These are phyloP conservation scores for Trametes sanguinea DNA, from an alignment of 768 basidiomycete species.

Conservation along the genomic window DNA sequence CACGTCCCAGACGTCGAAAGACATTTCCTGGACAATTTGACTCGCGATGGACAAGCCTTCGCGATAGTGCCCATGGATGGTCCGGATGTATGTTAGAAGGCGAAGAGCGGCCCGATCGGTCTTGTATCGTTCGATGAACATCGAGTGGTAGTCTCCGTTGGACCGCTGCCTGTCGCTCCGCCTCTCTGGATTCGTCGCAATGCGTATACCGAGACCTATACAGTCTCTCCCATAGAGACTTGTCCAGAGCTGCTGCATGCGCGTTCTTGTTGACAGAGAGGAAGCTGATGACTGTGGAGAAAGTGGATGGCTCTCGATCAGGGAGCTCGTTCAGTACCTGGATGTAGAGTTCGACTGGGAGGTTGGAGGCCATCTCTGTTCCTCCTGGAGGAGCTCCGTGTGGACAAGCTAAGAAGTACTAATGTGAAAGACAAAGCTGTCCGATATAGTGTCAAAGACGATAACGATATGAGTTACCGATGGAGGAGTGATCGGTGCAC, in stretches of 20 bases:
- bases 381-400: no score
- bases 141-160: conserved; percentile 2
- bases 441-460: no score
- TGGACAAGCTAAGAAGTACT: no score
- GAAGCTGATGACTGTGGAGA: conserved; percentile 44
- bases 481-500: no score
- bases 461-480: no score
- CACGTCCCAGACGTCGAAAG: conserved; percentile 57
- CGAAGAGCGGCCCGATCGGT: not conserved
- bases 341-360: conserved; percentile 40
- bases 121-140: conserved; percentile 17
- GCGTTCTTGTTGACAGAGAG: conserved; percentile 41
- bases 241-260: conserved; percentile 44
- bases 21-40: conserved; percentile 13
- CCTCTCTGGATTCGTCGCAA: conserved; percentile 40
- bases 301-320: conserved; percentile 1
- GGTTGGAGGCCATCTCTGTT: not conserved
- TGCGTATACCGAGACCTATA: conserved; percentile 53
- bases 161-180: conserved; percentile 32
- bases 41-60: not conserved
- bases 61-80: not conserved
- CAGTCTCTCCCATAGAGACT: conserved; percentile 53
- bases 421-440: no score
- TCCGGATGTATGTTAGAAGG: conserved; percentile 7
- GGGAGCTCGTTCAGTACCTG: conserved; percentile 39